These are phyloP conservation scores for Coprinopsis strossmayeri DNA, from an alignment of 768 basidiomycete species.

Conservation along the genomic window DNA sequence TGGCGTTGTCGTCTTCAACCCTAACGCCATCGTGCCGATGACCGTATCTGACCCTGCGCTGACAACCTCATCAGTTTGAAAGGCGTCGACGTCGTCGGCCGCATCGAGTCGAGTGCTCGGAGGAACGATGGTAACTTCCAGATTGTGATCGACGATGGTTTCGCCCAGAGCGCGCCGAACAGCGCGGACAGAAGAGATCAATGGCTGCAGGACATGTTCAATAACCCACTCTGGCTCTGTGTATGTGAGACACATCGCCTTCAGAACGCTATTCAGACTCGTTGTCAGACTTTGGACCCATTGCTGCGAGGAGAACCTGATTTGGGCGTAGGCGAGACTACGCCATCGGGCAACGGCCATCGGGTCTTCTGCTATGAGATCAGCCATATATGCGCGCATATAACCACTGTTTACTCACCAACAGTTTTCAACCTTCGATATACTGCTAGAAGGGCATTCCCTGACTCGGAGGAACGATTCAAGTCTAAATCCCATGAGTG, in stretches of 20 bases:
- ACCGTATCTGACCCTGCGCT: background rate
- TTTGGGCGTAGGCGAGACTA: background rate
- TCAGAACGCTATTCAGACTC: background rate
- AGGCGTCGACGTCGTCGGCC: background rate
- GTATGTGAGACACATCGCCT: background rate
- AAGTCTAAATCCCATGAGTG: constrained; percentile 3
- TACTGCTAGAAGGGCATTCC: background rate
- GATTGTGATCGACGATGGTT: background rate
- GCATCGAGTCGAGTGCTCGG: constrained; percentile 1
- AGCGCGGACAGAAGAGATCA: background rate
- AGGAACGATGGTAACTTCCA: background rate
- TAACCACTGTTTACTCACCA: background rate
- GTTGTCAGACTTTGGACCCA: background rate
- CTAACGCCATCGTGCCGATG: constrained; percentile 1
- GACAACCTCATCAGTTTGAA: background rate
- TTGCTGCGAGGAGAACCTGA: constrained; percentile 2
- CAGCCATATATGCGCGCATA: background rate
- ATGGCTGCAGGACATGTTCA: background rate
- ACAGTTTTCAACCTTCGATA: constrained; percentile 6
- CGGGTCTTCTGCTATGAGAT: constrained; percentile 2
- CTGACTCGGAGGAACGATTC: background rate
- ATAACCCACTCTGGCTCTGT: background rate
- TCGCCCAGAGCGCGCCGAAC: constrained; percentile 1
- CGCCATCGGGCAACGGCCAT: background rate
- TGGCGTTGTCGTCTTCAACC: background rate